Evolutionary conservation across 2,329 filamentous ascomycete species (phyloP), one percentile per base, ranked within the genome.

Genomic region (Colletotrichum musae): DNA sequence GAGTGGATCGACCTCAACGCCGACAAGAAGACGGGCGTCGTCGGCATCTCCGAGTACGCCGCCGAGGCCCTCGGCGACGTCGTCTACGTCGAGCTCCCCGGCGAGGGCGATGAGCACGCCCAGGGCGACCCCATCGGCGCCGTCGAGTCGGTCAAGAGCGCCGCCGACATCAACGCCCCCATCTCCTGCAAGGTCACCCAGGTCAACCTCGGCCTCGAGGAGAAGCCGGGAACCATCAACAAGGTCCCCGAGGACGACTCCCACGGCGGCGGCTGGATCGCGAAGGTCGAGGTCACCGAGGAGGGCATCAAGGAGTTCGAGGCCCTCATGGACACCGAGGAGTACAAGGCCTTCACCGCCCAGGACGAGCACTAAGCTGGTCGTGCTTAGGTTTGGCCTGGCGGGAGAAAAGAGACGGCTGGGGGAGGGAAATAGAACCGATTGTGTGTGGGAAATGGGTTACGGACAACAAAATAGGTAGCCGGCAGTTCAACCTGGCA

Each of bases 131-230:
- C 92, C 73, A 93, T 98, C 74, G 96, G 96, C 74, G 94, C 95
- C 70, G 95, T 99, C 75, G 96, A 99, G 86, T 98, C 94, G 3
- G 96, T 99, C 82, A 99, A 99, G 88, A 96, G 93, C 72, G 96
- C 96, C n/a, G 95, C 94, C 72, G 96, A 99, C 80, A 97, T 99
- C 86, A 92, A 97, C 84, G 91, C 94, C 15, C 96, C 96, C 18
- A 88, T 98, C 73, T 84, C 87, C 60, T 95, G 95, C 78, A 92
- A 85, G 74, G 89, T 99, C 70, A 87, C 89, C 45, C 89, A 92
- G 77, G 86, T 91, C 76, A 99, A 99, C 85, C 77, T 78, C 12
- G 78, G 85, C 70, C 88, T 99, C 71, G 93, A 97, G 81, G 92
- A 96, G 81, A 95, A 93, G 85, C 95, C 96, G 24, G 89, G 89